Evolutionary conservation across 345 rosid species (phyloP).

Genomic region (Rhodamnia argentea): DNA sequence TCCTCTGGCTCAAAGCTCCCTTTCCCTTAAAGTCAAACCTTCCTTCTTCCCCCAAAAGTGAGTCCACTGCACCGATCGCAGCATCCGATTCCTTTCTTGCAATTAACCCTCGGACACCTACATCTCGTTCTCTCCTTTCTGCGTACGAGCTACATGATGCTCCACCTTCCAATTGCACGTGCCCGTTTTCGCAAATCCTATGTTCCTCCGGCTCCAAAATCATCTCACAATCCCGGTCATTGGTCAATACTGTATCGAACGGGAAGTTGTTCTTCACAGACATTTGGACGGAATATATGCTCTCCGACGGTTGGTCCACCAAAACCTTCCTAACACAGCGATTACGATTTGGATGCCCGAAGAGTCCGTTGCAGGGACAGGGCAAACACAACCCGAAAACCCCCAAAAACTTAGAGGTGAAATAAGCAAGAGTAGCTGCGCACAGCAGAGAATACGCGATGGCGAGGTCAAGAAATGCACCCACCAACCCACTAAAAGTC

Average conservation of each 20-base stretch:
- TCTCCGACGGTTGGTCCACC: constrained; percentile 32
- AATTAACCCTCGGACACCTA: neutral
- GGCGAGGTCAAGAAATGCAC: constrained; percentile 56
- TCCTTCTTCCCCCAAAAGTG: constrained; percentile 15
- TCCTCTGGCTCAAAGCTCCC: constrained; percentile 1
- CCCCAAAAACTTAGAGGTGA: constrained; percentile 39
- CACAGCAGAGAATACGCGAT: constrained; percentile 53
- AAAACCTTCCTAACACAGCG: constrained; percentile 40
- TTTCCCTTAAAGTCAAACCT: constrained; percentile 20
- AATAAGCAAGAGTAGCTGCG: constrained; percentile 37
- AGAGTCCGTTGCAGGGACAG: constrained; percentile 48
- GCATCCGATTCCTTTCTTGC: constrained; percentile 22
- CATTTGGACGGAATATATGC: constrained; percentile 29
- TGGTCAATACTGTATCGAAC: constrained; percentile 12
- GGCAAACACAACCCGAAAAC: constrained; percentile 42
- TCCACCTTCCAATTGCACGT: constrained; percentile 14
- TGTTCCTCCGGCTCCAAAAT: neutral
- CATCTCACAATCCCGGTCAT: constrained; percentile 12
- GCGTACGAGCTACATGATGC: constrained; percentile 16
- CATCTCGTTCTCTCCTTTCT: constrained; percentile 11
- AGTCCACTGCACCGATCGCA: neutral
- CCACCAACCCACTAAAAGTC: constrained; percentile 41
- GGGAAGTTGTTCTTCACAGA: constrained; percentile 32
- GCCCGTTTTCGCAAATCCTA: constrained; percentile 1
- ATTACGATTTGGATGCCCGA: constrained; percentile 21